These are phyloP conservation scores for Naganishia vishniacii DNA, from an alignment of 768 basidiomycete species.

Conservation along the genomic window DNA sequence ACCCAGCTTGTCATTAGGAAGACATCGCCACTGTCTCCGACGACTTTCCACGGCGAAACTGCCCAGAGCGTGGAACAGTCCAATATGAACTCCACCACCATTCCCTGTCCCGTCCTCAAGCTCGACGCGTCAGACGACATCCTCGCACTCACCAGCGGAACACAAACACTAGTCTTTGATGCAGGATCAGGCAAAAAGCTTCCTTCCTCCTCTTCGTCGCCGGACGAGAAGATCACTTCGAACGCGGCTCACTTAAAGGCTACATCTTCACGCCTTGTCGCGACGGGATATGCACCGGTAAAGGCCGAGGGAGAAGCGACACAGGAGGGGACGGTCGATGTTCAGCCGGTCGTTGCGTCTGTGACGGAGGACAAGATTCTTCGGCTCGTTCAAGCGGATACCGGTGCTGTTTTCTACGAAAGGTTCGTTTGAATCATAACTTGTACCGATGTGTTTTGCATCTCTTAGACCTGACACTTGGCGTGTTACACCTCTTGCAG, in stretches of 20 bases:
- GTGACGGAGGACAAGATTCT: constrained; percentile 25
- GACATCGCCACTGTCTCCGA: no score
- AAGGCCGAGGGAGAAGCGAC: background rate
- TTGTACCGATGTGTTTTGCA: background rate
- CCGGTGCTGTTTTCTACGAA: constrained; percentile 25
- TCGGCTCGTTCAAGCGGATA: constrained; percentile 22
- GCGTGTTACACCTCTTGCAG: no score
- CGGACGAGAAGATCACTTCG: background rate
- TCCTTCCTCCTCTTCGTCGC: background rate
- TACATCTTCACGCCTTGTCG: constrained; percentile 5
- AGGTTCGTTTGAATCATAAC: constrained; percentile 8
- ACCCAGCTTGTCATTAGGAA: no score
- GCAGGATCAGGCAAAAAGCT: background rate
- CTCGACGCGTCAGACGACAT: constrained; percentile 21
- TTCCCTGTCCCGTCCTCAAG: constrained; percentile 18
- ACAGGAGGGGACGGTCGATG: background rate
- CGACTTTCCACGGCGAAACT: no score
- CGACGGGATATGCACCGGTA: constrained; percentile 21
- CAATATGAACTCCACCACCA: background rate
- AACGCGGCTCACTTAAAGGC: constrained; percentile 8
- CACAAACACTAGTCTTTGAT: constrained; percentile 14
- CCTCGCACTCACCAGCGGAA: constrained; percentile 12
- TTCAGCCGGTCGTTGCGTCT: constrained; percentile 23
- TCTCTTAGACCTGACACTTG: background rate
- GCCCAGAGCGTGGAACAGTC: no score